Evolutionary conservation across 192 early-diverging fungal genomes (phyloP).

Genomic region (Entomortierella parvispora): DNA sequence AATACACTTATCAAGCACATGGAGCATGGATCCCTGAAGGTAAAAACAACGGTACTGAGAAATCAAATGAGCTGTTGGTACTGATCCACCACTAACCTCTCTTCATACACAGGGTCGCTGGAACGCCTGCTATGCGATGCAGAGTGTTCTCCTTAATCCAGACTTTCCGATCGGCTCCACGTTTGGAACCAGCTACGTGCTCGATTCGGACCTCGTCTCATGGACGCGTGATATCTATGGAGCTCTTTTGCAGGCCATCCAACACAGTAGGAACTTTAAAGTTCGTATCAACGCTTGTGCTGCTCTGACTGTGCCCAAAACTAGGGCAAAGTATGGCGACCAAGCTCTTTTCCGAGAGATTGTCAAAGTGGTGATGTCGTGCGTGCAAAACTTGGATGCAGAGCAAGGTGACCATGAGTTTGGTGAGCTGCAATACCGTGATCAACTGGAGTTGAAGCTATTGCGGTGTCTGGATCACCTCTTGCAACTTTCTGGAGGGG

Average conservation of each 20-base stretch:
- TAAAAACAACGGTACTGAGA: no score
- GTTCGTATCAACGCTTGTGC: constrained; percentile 78
- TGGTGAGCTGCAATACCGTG: constrained; percentile 42
- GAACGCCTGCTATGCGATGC: constrained; percentile 81
- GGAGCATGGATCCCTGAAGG: constrained; percentile 71
- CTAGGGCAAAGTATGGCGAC: constrained; percentile 54
- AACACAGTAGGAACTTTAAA: constrained; percentile 77
- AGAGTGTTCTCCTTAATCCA: constrained; percentile 66
- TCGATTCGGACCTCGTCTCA: constrained; percentile 43
- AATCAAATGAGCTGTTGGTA: no score
- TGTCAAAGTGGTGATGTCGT: constrained; percentile 30
- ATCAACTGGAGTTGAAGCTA: constrained; percentile 31
- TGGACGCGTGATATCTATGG: constrained; percentile 65
- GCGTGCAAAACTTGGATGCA: constrained; percentile 46
- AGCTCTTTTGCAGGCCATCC: constrained; percentile 62
- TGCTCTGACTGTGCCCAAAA: constrained; percentile 54
- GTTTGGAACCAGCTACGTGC: constrained; percentile 44
- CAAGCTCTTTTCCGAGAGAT: constrained; percentile 37
- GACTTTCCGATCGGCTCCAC: constrained; percentile 66
- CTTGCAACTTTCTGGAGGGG: constrained; percentile 25
- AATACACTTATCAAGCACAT: constrained; percentile 65
- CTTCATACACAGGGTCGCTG: constrained; percentile 66
- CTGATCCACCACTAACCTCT: no score
- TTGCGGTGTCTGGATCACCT: constrained; percentile 42
- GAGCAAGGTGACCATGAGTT: constrained; percentile 43